Conservation (phyloP, 139 green algal genomes). For the Micromonas commoda region DNA sequence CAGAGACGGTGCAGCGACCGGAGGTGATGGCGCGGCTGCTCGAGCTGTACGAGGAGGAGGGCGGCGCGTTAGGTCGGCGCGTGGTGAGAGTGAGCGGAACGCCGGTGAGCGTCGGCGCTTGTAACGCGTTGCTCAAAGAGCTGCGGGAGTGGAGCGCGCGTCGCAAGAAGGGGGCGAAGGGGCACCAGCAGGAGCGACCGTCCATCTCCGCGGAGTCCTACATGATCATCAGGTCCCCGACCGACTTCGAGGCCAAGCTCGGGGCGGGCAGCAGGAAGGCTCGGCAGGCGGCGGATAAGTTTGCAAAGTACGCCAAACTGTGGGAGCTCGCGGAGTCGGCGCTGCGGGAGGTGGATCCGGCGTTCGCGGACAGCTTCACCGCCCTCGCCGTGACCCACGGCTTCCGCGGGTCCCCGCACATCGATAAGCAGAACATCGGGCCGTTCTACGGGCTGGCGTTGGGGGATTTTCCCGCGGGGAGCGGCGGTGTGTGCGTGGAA, state of each 20-base stretch:
- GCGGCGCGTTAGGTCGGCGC: background rate
- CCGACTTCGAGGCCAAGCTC: background rate
- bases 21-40: background rate
- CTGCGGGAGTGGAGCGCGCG: too few species aligned
- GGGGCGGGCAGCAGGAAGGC: background rate
- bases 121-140: background rate
- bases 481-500: background rate
- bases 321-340: background rate
- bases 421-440: conserved; percentile 9
- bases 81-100: background rate
- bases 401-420: background rate
- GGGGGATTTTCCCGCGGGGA: background rate
- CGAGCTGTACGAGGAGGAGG: background rate
- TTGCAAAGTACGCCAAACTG: background rate
- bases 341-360: background rate
- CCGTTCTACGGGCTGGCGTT: background rate
- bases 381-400: background rate
- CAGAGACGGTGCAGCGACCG: background rate
- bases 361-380: background rate
- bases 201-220: background rate
- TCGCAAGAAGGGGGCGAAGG: too few species aligned
- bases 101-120: background rate
- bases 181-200: too few species aligned
- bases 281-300: background rate
- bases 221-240: background rate